Evolutionary conservation across 441 rosid species (phyloP).

Genomic region (Breynia disticha): DNA sequence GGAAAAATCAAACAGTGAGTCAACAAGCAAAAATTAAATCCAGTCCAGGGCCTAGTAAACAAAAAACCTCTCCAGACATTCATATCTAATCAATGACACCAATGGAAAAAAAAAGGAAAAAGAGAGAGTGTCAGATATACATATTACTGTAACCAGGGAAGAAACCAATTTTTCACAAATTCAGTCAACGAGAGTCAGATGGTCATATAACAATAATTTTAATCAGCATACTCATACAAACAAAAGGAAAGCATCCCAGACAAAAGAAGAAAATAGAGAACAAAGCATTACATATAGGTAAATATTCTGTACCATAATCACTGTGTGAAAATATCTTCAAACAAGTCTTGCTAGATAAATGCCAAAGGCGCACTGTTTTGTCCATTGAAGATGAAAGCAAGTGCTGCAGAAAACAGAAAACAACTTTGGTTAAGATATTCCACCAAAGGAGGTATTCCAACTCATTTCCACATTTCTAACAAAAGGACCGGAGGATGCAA

Average conservation of each 20-base stretch:
- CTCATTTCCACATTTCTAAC: no score
- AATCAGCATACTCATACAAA: neutral
- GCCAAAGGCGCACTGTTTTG: conserved; percentile 64
- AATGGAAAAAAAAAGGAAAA: neutral
- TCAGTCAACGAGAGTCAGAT: neutral
- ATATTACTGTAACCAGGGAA: neutral
- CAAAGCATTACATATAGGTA: conserved; percentile 8
- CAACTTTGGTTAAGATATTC: conserved; percentile 4
- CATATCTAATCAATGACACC: neutral
- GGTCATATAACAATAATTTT: no score
- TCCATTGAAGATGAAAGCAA: conserved; percentile 58
- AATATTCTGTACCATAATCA: conserved; percentile 49
- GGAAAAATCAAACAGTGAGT: conserved; percentile 4
- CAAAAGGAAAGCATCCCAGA: neutral
- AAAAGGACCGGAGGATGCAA: no score
- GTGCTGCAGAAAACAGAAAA: conserved; percentile 20
- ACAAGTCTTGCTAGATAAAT: conserved; percentile 45
- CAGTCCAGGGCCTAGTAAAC: neutral
- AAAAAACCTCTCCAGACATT: neutral
- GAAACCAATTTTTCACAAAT: neutral
- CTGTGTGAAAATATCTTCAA: conserved; percentile 52
- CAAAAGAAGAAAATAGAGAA: no score
- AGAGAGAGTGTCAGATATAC: neutral
- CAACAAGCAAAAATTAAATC: no score
- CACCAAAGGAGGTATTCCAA: neutral